Percentiles rank a stretch among this genome's conserved stretches.
These are phyloP conservation scores for Saccharomyces hybrid DNA, from an alignment of 1,139 yeast species.

Conservation along the genomic window DNA sequence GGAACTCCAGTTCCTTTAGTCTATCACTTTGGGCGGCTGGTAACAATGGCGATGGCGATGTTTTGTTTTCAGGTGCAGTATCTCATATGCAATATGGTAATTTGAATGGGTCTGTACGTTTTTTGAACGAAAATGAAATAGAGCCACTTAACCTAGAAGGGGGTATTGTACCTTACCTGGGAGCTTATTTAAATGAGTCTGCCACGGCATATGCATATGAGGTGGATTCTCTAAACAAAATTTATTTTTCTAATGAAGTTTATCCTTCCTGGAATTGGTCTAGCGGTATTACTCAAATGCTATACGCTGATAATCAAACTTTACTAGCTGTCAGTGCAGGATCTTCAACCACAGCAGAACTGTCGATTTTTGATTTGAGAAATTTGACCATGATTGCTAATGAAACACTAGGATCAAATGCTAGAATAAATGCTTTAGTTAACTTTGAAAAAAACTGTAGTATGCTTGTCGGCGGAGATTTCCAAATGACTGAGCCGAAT, in stretches of 20 bases:
- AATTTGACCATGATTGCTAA: conserved; percentile 16
- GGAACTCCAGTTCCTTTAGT: conserved; percentile 22
- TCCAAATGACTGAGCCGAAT: conserved; percentile 49
- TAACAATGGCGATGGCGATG: conserved; percentile 20
- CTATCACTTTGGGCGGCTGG: conserved; percentile 28
- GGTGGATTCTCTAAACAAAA: conserved; percentile 36
- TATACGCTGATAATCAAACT: conserved; percentile 14
- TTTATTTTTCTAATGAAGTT: conserved; percentile 22
- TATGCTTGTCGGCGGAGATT: conserved; percentile 71
- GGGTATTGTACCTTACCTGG: conserved; percentile 17
- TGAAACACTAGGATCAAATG: conserved; percentile 23
- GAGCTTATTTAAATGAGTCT: conserved; percentile 22
- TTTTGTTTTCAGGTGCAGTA: conserved; percentile 35
- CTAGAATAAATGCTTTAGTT: conserved; percentile 46
- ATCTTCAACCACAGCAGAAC: conserved; percentile 5
- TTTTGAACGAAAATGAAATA: conserved; percentile 7
- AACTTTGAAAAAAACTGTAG: conserved; percentile 43
- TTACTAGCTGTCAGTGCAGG: conserved; percentile 19
- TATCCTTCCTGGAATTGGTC: conserved; percentile 13
- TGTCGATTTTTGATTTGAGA: conserved; percentile 20
- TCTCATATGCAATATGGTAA: conserved; percentile 9
- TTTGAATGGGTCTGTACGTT: conserved; percentile 13
- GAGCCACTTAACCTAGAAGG: not conserved
- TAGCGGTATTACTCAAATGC: conserved; percentile 8
- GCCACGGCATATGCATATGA: conserved; percentile 20